These are phyloP conservation scores for sweet orange (Citrus sinensis) DNA, from an alignment of 345 rosid genomes.

Conservation along the genomic window DVS_A1.0 CM039165.1:34720501-34721000, in stretches of 20 bases:
- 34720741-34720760: not conserved
- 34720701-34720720: not conserved
- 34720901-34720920: constrained; percentile 16
- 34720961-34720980: constrained; percentile 91
- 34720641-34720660: not conserved
- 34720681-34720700: not conserved
- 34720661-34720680: not conserved
- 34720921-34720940: constrained; percentile 50
- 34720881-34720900: too few relatives aligned
- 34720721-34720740: not conserved
- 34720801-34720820: not conserved
- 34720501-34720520: not conserved
- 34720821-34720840: not conserved
- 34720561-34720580: not conserved
- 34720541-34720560: not conserved
- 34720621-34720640: not conserved
- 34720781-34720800: not conserved
- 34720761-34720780: not conserved
- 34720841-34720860: not conserved
- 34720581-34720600: not conserved
- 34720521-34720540: not conserved
- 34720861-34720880: not conserved
- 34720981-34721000: constrained; percentile 77
- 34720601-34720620: not conserved
- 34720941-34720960: constrained; percentile 84